Conservation (phyloP, 129 eudicot genomes). For the Tagetes erecta region DNA sequence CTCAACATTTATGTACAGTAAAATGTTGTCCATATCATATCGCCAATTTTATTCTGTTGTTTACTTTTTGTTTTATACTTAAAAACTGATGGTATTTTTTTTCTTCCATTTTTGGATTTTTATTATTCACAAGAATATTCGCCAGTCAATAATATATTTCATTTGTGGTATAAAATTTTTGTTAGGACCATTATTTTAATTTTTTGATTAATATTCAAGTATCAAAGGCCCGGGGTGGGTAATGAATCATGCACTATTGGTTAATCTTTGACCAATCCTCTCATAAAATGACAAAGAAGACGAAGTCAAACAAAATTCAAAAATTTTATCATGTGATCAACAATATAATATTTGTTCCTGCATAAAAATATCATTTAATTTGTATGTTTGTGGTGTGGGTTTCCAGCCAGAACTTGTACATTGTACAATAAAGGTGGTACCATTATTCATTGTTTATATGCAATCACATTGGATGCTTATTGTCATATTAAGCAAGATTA, state of each 20-base stretch:
- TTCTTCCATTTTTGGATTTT: not conserved
- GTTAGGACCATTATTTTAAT: not conserved
- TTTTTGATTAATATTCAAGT: not conserved
- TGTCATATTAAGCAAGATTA: slow-evolving; percentile 15
- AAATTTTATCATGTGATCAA: slow-evolving; percentile 29
- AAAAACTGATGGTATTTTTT: not conserved
- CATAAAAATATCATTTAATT: slow-evolving; percentile 2
- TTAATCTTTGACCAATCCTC: slow-evolving; percentile 25
- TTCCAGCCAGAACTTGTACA: slow-evolving; percentile 18
- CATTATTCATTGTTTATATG: slow-evolving; percentile 5
- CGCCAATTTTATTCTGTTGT: too few relatives aligned
- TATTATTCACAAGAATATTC: slow-evolving; percentile 1
- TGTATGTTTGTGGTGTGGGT: slow-evolving; percentile 8
- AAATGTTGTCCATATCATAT: too few relatives aligned
- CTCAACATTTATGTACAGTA: too few relatives aligned
- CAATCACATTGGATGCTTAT: slow-evolving; percentile 15
- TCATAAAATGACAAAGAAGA: not conserved
- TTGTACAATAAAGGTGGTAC: slow-evolving; percentile 25
- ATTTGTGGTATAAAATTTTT: not conserved
- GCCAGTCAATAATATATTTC: not conserved
- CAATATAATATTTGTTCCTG: slow-evolving; percentile 8
- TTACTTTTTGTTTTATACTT: too few relatives aligned
- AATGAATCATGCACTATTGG: slow-evolving; percentile 16
- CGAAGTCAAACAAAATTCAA: slow-evolving; percentile 20
- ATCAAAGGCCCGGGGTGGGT: not conserved